Evolutionary conservation across 495 filamentous ascomycete genomes (phyloP), one percentile per base, ranked within the genome.

Genomic region (Pseudoneurospora amorphoporcata): DNA sequence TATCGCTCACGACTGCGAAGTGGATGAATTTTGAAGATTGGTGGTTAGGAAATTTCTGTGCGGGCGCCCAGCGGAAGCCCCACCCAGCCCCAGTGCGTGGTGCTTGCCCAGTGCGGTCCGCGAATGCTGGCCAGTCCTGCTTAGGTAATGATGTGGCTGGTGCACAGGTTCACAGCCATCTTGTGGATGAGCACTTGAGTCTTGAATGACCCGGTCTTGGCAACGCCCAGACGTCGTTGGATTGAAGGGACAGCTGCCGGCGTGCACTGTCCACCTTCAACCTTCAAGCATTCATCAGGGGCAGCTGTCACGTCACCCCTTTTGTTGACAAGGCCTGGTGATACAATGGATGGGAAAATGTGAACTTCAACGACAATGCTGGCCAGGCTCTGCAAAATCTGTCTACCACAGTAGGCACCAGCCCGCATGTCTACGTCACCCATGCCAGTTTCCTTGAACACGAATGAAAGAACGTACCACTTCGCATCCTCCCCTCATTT

Each of bases 1-100:
- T 81, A 78, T 83, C 82, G 81, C 81, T 81, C 53, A 65, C 53
- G 79, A 78, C 81, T 83, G 78, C 79, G 76, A 81, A 78, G 78
- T 81, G 74, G 80, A 78, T 81, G 82, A 81, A 82, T 84, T 85
- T 85, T 82, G 82, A 76, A 65, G 75, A 61, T 72, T 71, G 71
- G 69, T 65, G 58, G 70, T 77, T 75, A 72, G 72, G 73, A 79
- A 81, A 81, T 81, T 80, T 83, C 77, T 83, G 79, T 83, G 81
- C 80, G 80, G 78, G 79, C 73, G 79, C 76, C 70, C 65, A 77
- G 75, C 71, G 72, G 47, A 47, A 70, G 78, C 78, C 78, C 78
- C 79, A 79, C 79, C 72, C 68, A 42, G 39, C 69, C 71, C 23
- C 16, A 65, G 42, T 45, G 42, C 72, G 61, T 70, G 43, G 69